These are phyloP conservation scores for Infundibulicybe gibba DNA, from an alignment of 768 basidiomycete species.

Conservation along the genomic window DNA sequence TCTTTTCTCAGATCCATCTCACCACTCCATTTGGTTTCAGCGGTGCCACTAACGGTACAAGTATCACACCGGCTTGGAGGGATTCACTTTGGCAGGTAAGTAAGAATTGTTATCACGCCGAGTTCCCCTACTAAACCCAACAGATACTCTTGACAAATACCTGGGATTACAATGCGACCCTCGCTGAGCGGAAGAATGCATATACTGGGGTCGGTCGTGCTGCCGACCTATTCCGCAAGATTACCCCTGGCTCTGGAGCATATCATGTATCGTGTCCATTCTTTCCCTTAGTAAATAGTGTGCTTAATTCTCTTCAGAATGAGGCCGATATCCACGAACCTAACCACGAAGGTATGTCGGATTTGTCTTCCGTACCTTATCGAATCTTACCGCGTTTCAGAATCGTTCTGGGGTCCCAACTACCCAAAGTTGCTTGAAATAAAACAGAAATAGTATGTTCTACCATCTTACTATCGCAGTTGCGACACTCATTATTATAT, in stretches of 20 bases:
- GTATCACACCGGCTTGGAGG: conserved; percentile 40
- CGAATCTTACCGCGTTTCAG: conserved; percentile 5
- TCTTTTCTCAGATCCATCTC: conserved; percentile 14
- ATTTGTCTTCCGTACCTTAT: no score
- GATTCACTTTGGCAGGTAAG: conserved; percentile 43
- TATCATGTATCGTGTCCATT: conserved; percentile 30
- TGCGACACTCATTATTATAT: background rate
- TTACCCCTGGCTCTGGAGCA: conserved; percentile 26
- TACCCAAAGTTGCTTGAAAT: conserved; percentile 34
- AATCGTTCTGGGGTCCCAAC: conserved; percentile 39
- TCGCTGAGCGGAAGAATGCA: conserved; percentile 23
- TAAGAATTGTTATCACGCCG: conserved; percentile 17
- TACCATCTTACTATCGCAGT: background rate
- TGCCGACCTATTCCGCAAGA: conserved; percentile 15
- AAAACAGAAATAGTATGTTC: conserved; percentile 44
- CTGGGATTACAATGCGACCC: conserved; percentile 45
- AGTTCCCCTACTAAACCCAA: no score
- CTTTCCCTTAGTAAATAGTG: background rate
- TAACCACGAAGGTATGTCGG: conserved; percentile 20
- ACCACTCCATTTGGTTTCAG: conserved; percentile 17
- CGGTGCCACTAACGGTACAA: conserved; percentile 12
- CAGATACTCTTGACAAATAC: conserved; percentile 16
- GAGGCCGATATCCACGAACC: conserved; percentile 48
- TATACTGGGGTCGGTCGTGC: conserved; percentile 23
- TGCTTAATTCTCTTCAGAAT: conserved; percentile 23